Base-by-base conservation (phyloP, 352 stramenopile genomes). In the Phytophthora fragariaefolia region DNA sequence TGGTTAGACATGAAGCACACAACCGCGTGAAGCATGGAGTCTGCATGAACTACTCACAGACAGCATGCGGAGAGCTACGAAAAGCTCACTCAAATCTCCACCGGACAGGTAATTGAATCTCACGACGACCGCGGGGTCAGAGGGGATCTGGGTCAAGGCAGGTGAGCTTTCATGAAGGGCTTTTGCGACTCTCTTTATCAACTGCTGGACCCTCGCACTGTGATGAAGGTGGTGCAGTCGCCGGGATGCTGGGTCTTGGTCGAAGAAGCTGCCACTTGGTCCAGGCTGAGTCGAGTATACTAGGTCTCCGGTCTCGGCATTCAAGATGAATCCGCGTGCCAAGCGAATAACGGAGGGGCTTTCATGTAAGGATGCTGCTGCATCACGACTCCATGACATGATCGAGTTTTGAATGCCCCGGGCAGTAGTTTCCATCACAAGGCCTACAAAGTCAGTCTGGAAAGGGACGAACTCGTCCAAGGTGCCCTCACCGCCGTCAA, bases 401-500 rank as follows among this genome's bases (percentile, higher is more conserved):
- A 62, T 55, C 24, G 59, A 64, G 53, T 65, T 61, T 20, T 54
- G 55, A 15, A 73, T 66, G n/a, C 48, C 42, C 22, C 52, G 58
- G 50, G 55, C 27, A 2, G 58, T 63, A 13, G 48, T 59, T 38
- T 75, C 63, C 60, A 90, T 82, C 4, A 85, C 68, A 0, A 60
- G 47, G 23, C 54, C 45, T 3, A 87, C 72, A 24, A 83, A 76
- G 2, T 47, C 54, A 58, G 47, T 65, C 24, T 86, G 76, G 49
- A 90, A 90, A 7, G 27, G 27, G 5, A 77, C 26, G 46, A 90
- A 90, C 26, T 65, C 59, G 17, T 82, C 72, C 34, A 77, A 54
- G 4, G 80, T 85, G 36, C 73, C 71, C 17, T 70, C 57, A 46
- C 23, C 70, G 6, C 40, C 54, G 17, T 70, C 36, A 32, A 75